These are phyloP conservation scores for Lyophyllum decastes DNA, from an alignment of 768 basidiomycete species.

Conservation along the genomic window DNA sequence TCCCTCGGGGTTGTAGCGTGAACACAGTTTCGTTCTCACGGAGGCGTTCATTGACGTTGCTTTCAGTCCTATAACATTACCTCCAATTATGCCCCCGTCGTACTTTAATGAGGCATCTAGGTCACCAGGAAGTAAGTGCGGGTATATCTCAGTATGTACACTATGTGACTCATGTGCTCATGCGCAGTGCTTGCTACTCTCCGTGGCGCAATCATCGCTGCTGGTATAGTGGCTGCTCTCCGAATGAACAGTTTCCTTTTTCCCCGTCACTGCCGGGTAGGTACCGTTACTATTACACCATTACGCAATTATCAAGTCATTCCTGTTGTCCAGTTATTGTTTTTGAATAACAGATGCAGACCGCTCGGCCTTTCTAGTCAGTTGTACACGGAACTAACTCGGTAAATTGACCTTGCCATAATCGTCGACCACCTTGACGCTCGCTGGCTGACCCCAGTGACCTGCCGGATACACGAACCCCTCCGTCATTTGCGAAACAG, in stretches of 20 bases:
- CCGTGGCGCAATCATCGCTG: slow-evolving; percentile 41
- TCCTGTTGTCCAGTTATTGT: slow-evolving; percentile 34
- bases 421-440: background rate
- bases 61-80: slow-evolving; percentile 42
- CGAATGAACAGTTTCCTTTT: slow-evolving; percentile 45
- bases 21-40: slow-evolving; percentile 11
- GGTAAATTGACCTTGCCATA: slow-evolving; percentile 24
- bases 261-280: slow-evolving; percentile 47
- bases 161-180: background rate
- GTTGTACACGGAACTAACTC: slow-evolving; percentile 43
- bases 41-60: background rate
- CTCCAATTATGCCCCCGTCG: slow-evolving; percentile 36
- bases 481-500: slow-evolving; percentile 29
- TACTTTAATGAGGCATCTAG: slow-evolving; percentile 28
- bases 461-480: slow-evolving; percentile 29
- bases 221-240: slow-evolving; percentile 47
- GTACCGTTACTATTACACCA: slow-evolving; percentile 1
- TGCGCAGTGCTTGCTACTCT: slow-evolving; percentile 37
- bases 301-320: background rate
- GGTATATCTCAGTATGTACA: background rate
- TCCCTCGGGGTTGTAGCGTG: slow-evolving; percentile 47
- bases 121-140: slow-evolving; percentile 29
- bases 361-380: slow-evolving; percentile 40
- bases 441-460: slow-evolving; percentile 26
- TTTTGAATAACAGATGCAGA: slow-evolving; percentile 39